Base-by-base conservation (phyloP, 345 rosid genomes). In the Punica granatum region DNA sequence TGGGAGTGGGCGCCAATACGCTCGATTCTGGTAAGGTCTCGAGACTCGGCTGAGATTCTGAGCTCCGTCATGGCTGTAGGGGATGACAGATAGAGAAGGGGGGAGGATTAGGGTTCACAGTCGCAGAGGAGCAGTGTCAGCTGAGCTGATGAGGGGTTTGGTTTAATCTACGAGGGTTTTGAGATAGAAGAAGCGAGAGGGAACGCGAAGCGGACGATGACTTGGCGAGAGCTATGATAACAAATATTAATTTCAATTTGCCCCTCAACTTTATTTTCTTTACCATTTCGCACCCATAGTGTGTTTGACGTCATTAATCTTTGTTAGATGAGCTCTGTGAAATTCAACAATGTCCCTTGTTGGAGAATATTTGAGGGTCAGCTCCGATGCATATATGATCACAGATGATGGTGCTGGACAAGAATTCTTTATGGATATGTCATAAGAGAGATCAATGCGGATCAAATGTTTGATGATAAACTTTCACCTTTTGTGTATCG, bases 1-100 rank as follows among this genome's bases (percentile, higher is more conserved):
- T 91, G 98, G 21, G 98, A 93, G 79, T 93, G 98, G 21, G 97
- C 96, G 15, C 98, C 98, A 21, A 89, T 91, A 56, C 96, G 84
- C 77, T 93, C 98, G 5, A 93, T 89, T 77, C 97, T 86, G 51
- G 98, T 93, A 10, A 93, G 80, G 76, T 93, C 98, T 25, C 88
- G 84, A 64, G 77, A 75, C 66, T 89, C 96, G 33, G 61, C 16
- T 0, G 97, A 86, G 8, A 94, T 83, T 76, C 84, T 91, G 19
- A 91, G 75, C 78, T 90, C 94, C 56, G 86, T 90, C 98, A 93
- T 93, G 31, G 63, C 12, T 8, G 49, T 63, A 49, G 58, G 9
- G 37, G 4, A 34, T 18, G 28, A 18, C 60, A 63, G 69, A 16
- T 56, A 19, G 9, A 26, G 25, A 36, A 58, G 60, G 53, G 35